These are phyloP conservation scores for Amphirosellinia nigrospora DNA, from an alignment of 495 filamentous ascomycete genomes.

Conservation along the genomic window DNA sequence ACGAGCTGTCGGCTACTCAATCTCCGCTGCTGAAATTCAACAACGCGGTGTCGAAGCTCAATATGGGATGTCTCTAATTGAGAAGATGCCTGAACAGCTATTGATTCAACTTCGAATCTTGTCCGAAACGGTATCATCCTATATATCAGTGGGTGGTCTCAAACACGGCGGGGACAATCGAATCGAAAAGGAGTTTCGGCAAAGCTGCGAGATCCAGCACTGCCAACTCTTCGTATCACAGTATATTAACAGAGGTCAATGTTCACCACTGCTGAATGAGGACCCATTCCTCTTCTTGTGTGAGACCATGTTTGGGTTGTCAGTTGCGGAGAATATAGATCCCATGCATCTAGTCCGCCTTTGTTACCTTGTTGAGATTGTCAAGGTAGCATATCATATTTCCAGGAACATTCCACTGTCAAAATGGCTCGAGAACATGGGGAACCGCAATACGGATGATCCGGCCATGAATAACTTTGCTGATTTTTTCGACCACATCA, in stretches of 20 bases:
- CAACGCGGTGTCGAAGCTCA: slow-evolving; percentile 85
- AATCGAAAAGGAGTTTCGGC: slow-evolving; percentile 69
- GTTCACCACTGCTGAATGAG: slow-evolving; percentile 69
- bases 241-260: slow-evolving; percentile 44
- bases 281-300: slow-evolving; percentile 92
- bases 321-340: slow-evolving; percentile 61
- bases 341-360: slow-evolving; percentile 83
- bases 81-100: slow-evolving; percentile 79
- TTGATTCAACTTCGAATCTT: slow-evolving; percentile 90
- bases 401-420: slow-evolving; percentile 50
- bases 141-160: slow-evolving; percentile 76
- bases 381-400: slow-evolving; percentile 70
- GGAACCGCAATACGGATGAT: slow-evolving; percentile 40
- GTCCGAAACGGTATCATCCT: slow-evolving; percentile 85
- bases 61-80: slow-evolving; percentile 76
- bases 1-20: slow-evolving; percentile 80
- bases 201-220: slow-evolving; percentile 74
- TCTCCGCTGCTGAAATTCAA: slow-evolving; percentile 88
- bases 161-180: slow-evolving; percentile 63
- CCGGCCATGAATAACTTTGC: slow-evolving; percentile 50
- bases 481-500: slow-evolving; percentile 48
- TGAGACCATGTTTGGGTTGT: slow-evolving; percentile 68
- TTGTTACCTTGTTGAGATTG: slow-evolving; percentile 90
- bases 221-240: slow-evolving; percentile 73
- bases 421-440: slow-evolving; percentile 47